phyloP scores from a whole-genome alignment of 2,329 filamentous ascomycete species.

The Arachnopeziza araneosa region DNA sequence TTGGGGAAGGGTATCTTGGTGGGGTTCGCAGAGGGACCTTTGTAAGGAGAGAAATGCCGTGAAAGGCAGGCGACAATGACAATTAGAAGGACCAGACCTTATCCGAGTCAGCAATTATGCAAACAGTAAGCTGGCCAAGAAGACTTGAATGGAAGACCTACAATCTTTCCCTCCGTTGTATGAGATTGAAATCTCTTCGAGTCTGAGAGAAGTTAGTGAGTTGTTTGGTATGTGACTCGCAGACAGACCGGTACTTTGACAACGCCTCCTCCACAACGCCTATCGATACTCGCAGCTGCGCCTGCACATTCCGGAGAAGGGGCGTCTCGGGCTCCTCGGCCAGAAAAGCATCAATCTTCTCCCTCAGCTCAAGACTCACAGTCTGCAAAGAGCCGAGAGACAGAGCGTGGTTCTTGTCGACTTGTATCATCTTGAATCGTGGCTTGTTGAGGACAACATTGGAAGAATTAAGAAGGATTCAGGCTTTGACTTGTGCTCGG shows the following conservation, averaged over 20 bases:
- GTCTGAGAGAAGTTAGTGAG: slow-evolving; percentile 39
- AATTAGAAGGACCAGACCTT: slow-evolving; percentile 71
- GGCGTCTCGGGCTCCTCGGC: slow-evolving; percentile 19
- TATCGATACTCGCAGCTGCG: slow-evolving; percentile 67
- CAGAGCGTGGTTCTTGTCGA: neutral
- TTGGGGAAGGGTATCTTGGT: slow-evolving; percentile 31
- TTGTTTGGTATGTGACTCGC: neutral
- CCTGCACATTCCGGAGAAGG: slow-evolving; percentile 47
- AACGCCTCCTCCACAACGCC: slow-evolving; percentile 71
- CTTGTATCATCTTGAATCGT: neutral
- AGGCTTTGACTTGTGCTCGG: neutral
- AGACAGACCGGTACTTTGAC: slow-evolving; percentile 62
- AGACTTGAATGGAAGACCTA: neutral
- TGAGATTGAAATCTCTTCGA: slow-evolving; percentile 76
- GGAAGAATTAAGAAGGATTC: neutral
- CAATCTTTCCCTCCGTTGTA: slow-evolving; percentile 99
- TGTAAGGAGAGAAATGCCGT: slow-evolving; percentile 41
- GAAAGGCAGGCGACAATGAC: slow-evolving; percentile 66
- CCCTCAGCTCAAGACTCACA: neutral
- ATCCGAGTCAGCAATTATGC: neutral
- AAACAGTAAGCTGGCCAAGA: neutral
- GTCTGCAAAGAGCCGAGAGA: neutral
- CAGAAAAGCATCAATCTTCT: slow-evolving; percentile 25
- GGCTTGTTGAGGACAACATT: no score
- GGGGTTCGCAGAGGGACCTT: slow-evolving; percentile 15